A percentile compares a stretch with the other conserved stretches of the same genome.
Evolutionary conservation across 2,329 filamentous ascomycete species (phyloP).

Genomic region (Calonectria montana): DNA sequence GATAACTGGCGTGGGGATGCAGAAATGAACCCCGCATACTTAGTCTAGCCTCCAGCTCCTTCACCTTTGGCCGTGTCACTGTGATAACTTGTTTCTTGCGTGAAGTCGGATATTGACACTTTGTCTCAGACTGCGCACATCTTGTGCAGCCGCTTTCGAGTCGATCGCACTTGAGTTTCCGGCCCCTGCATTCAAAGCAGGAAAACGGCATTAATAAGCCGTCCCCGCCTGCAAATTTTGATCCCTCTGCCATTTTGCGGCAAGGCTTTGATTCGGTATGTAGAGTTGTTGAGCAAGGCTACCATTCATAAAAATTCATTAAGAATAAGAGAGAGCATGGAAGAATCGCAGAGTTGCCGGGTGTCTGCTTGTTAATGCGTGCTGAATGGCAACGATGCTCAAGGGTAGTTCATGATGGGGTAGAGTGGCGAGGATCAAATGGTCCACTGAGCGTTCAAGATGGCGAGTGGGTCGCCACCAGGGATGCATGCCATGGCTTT

Average conservation of each 20-base stretch:
- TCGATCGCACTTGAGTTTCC: conserved; percentile 47
- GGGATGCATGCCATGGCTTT: background rate
- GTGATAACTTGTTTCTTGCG: conserved; percentile 40
- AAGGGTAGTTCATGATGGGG: background rate
- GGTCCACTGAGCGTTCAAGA: background rate
- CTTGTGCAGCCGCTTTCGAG: conserved; percentile 38
- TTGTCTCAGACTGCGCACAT: conserved; percentile 32
- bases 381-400: background rate
- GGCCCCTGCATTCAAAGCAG: conserved; percentile 41
- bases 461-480: background rate
- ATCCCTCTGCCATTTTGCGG: conserved; percentile 26
- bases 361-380: background rate
- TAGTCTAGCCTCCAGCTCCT: conserved; percentile 42
- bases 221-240: background rate
- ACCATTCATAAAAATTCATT: background rate
- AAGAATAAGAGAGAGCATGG: background rate
- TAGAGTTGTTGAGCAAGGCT: background rate
- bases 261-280: background rate
- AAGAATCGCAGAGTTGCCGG: background rate
- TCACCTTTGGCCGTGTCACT: conserved; percentile 41
- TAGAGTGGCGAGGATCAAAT: background rate
- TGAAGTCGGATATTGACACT: conserved; percentile 43
- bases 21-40: conserved; percentile 22
- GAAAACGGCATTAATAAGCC: conserved; percentile 36
- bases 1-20: background rate